phyloP scores from a whole-genome alignment of 176 grass and related monocot species.

The Juncus inflexus region DNA sequence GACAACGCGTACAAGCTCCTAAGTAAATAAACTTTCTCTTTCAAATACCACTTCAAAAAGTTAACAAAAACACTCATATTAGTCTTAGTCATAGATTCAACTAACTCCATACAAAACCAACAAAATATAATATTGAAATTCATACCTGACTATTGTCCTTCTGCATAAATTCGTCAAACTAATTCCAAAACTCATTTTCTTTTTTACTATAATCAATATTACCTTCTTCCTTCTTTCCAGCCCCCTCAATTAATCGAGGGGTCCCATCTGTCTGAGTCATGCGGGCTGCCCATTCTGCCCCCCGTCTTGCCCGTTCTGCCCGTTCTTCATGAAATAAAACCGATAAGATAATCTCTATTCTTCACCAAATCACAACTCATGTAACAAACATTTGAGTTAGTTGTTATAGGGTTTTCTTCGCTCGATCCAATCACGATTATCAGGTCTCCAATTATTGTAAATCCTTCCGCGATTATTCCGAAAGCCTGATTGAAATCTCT shows the following conservation, averaged over 20 bases:
- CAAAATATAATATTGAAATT: constrained; percentile 3
- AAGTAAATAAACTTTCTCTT: too few species aligned
- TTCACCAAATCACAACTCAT: constrained; percentile 32
- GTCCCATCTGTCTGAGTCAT: not conserved
- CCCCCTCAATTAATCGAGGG: not conserved
- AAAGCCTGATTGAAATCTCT: not conserved
- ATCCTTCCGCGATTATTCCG: constrained; percentile 50
- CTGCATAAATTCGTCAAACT: constrained; percentile 37
- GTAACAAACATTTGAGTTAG: constrained; percentile 26
- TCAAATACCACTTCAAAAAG: too few species aligned
- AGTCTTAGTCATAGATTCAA: not conserved
- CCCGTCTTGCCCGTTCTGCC: not conserved
- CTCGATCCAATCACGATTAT: constrained; percentile 49
- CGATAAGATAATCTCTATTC: constrained; percentile 30
- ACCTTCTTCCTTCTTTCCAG: constrained; percentile 5
- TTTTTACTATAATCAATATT: constrained; percentile 1
- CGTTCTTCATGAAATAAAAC: constrained; percentile 33
- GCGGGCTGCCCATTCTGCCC: not conserved
- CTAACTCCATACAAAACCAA: not conserved
- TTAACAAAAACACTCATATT: not conserved
- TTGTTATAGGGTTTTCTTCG: not conserved
- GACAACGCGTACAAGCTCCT: too few species aligned
- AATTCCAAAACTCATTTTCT: constrained; percentile 14
- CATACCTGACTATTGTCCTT: constrained; percentile 31
- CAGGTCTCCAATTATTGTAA: constrained; percentile 39